Percentiles rank a stretch among this genome's conserved stretches.
Conservation (phyloP, 805 yeast species). For the Clavispora vitiphila region DNA sequence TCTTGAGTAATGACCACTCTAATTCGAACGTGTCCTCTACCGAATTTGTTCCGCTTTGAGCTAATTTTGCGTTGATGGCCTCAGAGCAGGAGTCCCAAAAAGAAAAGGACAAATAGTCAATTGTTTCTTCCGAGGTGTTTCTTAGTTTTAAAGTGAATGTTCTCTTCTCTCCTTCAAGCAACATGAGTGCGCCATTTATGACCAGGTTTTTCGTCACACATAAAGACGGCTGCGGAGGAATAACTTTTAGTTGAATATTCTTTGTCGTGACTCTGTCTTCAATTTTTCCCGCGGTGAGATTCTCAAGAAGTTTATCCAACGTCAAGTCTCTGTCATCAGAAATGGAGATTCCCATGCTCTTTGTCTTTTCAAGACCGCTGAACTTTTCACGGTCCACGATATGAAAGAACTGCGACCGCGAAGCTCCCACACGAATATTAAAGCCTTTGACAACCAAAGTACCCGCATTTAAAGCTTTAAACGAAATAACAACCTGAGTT, state of each 20-base stretch:
- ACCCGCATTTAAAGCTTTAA: slow-evolving; percentile 49
- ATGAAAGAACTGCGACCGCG: slow-evolving; percentile 42
- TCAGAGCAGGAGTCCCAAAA: slow-evolving; percentile 73
- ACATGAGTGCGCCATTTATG: slow-evolving; percentile 64
- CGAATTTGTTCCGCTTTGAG: slow-evolving; percentile 26
- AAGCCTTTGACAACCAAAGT: slow-evolving; percentile 47
- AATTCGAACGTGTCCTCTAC: slow-evolving; percentile 68
- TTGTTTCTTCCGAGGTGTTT: slow-evolving; percentile 54
- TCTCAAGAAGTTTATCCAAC: slow-evolving; percentile 15
- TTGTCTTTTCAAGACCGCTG: slow-evolving; percentile 7
- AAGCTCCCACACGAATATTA: slow-evolving; percentile 45
- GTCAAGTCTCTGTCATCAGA: neutral
- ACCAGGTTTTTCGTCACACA: slow-evolving; percentile 48
- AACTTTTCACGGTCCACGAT: slow-evolving; percentile 29
- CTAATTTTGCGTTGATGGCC: slow-evolving; percentile 52
- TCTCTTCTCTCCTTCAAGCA: slow-evolving; percentile 71
- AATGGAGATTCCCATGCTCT: neutral
- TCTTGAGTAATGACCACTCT: slow-evolving; percentile 60
- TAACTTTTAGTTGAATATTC: slow-evolving; percentile 25
- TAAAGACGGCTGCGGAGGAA: slow-evolving; percentile 57
- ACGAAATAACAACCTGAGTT: slow-evolving; percentile 38
- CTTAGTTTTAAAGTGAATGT: slow-evolving; percentile 46
- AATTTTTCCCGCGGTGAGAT: slow-evolving; percentile 22
- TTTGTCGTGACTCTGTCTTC: slow-evolving; percentile 15
- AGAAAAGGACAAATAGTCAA: slow-evolving; percentile 55